Base-by-base conservation (phyloP, 2,329 filamentous ascomycete genomes). In the Pezicula rhizophila region DNA sequence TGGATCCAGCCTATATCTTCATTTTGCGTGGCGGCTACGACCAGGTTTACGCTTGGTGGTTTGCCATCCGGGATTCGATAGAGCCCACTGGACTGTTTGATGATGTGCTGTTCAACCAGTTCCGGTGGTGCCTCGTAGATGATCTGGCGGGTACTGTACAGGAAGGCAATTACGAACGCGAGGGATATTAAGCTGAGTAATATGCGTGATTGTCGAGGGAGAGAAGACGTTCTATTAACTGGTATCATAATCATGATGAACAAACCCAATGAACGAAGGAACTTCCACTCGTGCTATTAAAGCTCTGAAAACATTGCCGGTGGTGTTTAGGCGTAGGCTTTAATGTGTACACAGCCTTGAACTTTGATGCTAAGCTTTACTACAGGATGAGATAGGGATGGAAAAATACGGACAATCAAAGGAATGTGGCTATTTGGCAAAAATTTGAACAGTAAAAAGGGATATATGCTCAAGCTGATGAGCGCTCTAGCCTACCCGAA, bases 1-100 rank as follows among this genome's bases (percentile, higher is more conserved):
- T 53, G 50, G 25, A 52, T 47, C 56, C 56, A 57, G 12, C 44
- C 46, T 20, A 50, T 55, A 15, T 58, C 51, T 17, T 55, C 52
- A 8, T 23, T 49, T 15, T 46, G 45, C 1, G 51, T 56, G 1
- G 56, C 54, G 5, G 54, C 54, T 23, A 58, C 48, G 8, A 58
- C 51, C 8, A 57, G 41, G 28, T 58, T 52, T 14, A 58, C 51
- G 37, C 46, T 53, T 2, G 54, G 54, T 10, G 48, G 39, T 5
- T 28, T 26, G 2, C 49, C 50, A 28, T 54, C 54, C 1, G 49
- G 46, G 7, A 56, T 52, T n/a, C 50, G 42, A 28, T 51, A 56
- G 5, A 51, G 17, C 18, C 52, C 54, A 11, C 46, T 33, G 2
- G 47, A 43, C 45, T 51, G 33, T 20, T 51, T 48, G 44, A 54